Base-by-base conservation (phyloP, 2,329 filamentous ascomycete species). In the Hymenoscyphus scutula region DNA sequence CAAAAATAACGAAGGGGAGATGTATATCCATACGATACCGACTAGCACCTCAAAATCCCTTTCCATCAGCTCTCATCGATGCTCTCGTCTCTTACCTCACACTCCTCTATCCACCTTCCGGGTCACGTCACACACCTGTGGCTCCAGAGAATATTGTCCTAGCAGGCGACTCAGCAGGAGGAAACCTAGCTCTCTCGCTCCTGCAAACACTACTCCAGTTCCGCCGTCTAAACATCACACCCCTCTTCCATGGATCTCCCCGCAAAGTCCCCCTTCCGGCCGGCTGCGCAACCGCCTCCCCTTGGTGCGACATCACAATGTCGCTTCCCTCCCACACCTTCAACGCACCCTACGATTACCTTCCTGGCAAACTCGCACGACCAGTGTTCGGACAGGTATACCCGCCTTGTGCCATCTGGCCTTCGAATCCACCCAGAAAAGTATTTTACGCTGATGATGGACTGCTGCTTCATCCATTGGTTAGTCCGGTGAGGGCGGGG, bases 41-140 rank as follows among this genome's bases (percentile, higher is more conserved):
- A 5, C 81, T 95, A 2, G 84, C 89, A 13, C 91, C 91, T 0
- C 88, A 92, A 72, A 77, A 88, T 64, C 84, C 89, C 0, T 95
- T 95, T 72, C 91, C 91, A 0, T 80, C 88, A 0, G 89, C 89
- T 1, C 75, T 95, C 6, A 77, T 94, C 53, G 91, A 95, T 71
- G 89, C 84, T 1, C 76, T 94, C 10, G 79, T 88, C 34, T 86
- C 89, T 0, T 95, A 94, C 71, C 80, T 95, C 38, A 84, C 64
- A 10, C 66, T 93, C 6, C 79, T 95, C 1, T 88, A 91, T 69
- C 91, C 91, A 13, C 88, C 89, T 0, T 79, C 84, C 0, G 88
- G 82, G 19, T 83, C 89, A 0, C 82, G 86, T 53, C 90, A 95
- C 73, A 78, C 82, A 15, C 78, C 90, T 2, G 83, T 94, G 1